Evolutionary conservation across 306 rosid genomes (phyloP).

Genomic region (Acacia confusa): DNA sequence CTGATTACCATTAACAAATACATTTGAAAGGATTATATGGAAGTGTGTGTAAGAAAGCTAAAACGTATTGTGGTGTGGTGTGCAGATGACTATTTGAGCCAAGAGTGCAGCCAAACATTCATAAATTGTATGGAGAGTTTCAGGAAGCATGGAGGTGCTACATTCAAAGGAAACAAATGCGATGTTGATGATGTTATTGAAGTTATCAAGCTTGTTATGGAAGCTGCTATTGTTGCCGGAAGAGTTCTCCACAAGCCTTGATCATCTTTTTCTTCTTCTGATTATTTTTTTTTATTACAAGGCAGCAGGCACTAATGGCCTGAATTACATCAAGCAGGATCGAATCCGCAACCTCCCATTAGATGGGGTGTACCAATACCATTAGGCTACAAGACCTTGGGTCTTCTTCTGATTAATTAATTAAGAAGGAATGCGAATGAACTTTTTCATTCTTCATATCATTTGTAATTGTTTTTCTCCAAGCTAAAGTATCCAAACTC

Average conservation of each 20-base stretch:
- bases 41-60: background rate
- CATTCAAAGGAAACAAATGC: conserved; percentile 81
- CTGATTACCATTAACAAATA: no score
- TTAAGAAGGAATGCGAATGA: background rate
- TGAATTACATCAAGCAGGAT: no score
- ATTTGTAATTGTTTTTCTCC: conserved; percentile 24
- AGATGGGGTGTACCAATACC: no score
- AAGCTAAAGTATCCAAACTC: conserved; percentile 17
- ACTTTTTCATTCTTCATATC: conserved; percentile 17
- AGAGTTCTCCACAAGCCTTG: conserved; percentile 77
- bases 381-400: no score
- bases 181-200: conserved; percentile 58
- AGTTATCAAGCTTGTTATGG: conserved; percentile 73
- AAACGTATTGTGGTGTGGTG: background rate
- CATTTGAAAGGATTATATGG: background rate
- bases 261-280: background rate
- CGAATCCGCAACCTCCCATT: no score
- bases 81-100: conserved; percentile 91
- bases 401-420: background rate
- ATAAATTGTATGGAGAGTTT: conserved; percentile 72
- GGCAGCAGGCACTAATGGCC: no score
- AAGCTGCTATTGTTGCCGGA: conserved; percentile 92
- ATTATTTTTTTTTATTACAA: no score
- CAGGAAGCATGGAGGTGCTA: conserved; percentile 36
- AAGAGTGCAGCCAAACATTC: conserved; percentile 77